Evolutionary conservation across 2,329 filamentous ascomycete species (phyloP).

Genomic region (Domatiomyces catenatus): DNA sequence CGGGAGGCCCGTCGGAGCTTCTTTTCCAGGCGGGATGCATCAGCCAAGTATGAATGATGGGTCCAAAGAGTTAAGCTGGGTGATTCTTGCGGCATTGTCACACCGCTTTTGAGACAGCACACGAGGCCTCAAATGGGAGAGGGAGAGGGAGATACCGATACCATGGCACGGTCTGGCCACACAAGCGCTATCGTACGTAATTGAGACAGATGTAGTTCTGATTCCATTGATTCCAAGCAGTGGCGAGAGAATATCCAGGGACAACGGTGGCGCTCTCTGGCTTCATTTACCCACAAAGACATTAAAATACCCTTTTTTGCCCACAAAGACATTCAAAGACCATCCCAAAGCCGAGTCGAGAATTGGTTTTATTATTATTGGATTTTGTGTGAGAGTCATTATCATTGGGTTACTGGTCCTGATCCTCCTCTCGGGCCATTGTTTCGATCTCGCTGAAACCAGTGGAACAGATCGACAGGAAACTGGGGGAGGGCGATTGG

Average conservation of each 20-base stretch:
- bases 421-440: background rate
- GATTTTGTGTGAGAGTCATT: too few species aligned
- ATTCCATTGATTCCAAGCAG: background rate
- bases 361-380: too few species aligned
- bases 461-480: background rate
- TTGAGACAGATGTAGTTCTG: background rate
- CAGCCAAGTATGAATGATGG: slow-evolving; percentile 12
- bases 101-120: background rate
- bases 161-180: background rate
- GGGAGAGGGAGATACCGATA: background rate
- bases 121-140: background rate
- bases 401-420: too few species aligned
- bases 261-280: too few species aligned
- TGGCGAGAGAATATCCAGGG: background rate
- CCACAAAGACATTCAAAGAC: too few species aligned
- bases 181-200: background rate
- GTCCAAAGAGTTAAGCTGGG: background rate
- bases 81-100: background rate
- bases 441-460: background rate
- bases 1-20: slow-evolving; percentile 32
- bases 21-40: slow-evolving; percentile 28
- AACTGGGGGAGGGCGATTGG: background rate
- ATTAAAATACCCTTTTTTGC: too few species aligned
- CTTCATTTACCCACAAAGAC: too few species aligned
- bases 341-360: too few species aligned